Evolutionary conservation across 148 eudicot genomes (phyloP).

Genomic region (Simmondsia chinensis): DNA sequence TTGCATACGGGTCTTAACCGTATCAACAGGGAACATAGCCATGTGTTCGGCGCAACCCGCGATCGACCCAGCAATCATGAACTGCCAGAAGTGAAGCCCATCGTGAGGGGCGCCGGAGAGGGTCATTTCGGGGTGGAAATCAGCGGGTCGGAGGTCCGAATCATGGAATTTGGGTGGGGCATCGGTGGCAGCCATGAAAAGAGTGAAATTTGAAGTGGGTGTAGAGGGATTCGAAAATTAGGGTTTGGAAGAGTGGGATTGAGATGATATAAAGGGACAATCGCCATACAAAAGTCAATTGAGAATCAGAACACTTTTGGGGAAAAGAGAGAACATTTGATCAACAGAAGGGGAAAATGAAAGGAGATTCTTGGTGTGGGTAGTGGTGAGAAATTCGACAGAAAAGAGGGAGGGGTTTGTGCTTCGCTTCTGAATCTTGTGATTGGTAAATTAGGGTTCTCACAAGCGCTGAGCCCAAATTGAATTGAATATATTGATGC

Average conservation of each 20-base stretch:
- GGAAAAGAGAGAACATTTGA: no score
- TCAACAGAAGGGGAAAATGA: no score
- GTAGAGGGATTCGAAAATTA: not conserved
- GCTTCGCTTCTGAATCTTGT: no score
- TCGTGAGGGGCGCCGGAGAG: conserved; percentile 36
- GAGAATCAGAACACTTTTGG: no score
- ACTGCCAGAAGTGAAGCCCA: conserved; percentile 78
- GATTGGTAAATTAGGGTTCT: no score
- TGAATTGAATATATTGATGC: no score
- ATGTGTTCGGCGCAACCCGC: conserved; percentile 90
- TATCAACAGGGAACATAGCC: conserved; percentile 93
- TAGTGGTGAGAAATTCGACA: no score
- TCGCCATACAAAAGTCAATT: conserved; percentile 2
- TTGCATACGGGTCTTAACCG: conserved; percentile 88
- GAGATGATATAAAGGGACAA: no score
- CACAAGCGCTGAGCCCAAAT: no score
- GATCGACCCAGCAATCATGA: conserved; percentile 79
- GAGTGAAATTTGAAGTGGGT: not conserved
- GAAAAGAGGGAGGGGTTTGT: no score
- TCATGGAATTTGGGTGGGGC: conserved; percentile 45
- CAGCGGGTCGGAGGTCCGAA: conserved; percentile 39
- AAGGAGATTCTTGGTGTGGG: no score
- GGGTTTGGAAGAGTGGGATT: not conserved
- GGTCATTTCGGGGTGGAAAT: conserved; percentile 20
- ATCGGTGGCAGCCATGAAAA: conserved; percentile 28